Conservation (phyloP, 2,329 filamentous ascomycete genomes). For the Onygenales sp. region DNA sequence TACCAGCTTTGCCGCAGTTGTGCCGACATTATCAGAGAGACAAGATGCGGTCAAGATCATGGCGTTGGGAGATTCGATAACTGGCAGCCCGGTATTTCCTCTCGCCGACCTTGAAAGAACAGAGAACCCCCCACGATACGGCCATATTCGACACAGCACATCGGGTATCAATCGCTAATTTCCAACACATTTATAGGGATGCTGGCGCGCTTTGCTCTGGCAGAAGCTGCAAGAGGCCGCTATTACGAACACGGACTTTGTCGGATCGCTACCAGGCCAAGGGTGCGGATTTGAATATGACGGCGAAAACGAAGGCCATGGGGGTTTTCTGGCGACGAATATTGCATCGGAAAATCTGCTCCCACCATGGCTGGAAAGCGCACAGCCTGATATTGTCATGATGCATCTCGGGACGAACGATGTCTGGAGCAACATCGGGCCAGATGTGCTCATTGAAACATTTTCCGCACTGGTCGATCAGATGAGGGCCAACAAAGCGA, state of each 20-base stretch:
- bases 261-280: conserved; percentile 20
- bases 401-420: conserved; percentile 41
- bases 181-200: conserved; percentile 6
- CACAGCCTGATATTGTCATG: conserved; percentile 35
- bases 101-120: not conserved
- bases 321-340: conserved; percentile 31
- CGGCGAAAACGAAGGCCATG: conserved; percentile 37
- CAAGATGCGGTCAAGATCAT: conserved; percentile 1
- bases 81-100: not conserved
- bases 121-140: not conserved
- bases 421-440: conserved; percentile 26
- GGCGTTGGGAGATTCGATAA: conserved; percentile 4
- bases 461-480: conserved; percentile 31
- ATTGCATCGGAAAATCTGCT: conserved; percentile 31
- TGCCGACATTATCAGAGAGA: not conserved
- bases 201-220: conserved; percentile 28
- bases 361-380: conserved; percentile 27
- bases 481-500: conserved; percentile 33
- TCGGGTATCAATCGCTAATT: not conserved
- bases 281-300: conserved; percentile 33
- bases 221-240: conserved; percentile 19
- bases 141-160: not conserved
- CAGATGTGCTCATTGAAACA: conserved; percentile 26
- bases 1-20: not conserved
- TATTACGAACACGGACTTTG: conserved; percentile 26